These are phyloP conservation scores for Podosphaera fusca DNA, from an alignment of 2,329 filamentous ascomycete species.

Conservation along the genomic window DNA sequence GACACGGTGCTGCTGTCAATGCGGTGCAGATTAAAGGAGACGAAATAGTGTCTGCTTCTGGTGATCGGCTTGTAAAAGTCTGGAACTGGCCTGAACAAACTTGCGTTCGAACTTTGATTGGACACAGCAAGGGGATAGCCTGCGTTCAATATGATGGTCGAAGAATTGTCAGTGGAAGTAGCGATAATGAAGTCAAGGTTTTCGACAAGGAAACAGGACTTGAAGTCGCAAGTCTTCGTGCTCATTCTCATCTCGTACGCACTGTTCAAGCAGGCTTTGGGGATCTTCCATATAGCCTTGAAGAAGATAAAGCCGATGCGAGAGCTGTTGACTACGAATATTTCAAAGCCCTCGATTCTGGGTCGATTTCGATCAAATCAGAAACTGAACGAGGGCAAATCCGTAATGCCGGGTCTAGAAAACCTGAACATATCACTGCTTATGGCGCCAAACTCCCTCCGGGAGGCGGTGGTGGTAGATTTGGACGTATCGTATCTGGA, in stretches of 20 bases:
- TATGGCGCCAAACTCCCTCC: conserved; percentile 74
- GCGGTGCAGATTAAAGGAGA: conserved; percentile 74
- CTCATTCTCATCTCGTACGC: conserved; percentile 66
- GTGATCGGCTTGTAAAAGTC: conserved; percentile 78
- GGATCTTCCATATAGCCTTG: conserved; percentile 57
- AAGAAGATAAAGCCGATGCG: conserved; percentile 52
- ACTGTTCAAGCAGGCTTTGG: conserved; percentile 91
- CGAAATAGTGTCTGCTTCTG: conserved; percentile 83
- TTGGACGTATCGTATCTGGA: conserved; percentile 87
- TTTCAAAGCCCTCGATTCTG: conserved; percentile 33
- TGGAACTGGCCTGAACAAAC: conserved; percentile 73
- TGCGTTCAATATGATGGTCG: conserved; percentile 92
- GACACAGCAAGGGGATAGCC: conserved; percentile 86
- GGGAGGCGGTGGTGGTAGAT: conserved; percentile 69
- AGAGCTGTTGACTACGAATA: conserved; percentile 50
- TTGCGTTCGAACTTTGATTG: conserved; percentile 56
- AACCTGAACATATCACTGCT: conserved; percentile 53
- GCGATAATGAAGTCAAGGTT: conserved; percentile 86
- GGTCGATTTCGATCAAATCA: conserved; percentile 17
- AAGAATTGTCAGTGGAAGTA: conserved; percentile 85
- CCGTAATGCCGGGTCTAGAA: conserved; percentile 40
- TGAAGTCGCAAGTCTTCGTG: conserved; percentile 69
- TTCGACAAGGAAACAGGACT: conserved; percentile 72
- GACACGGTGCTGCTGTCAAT: conserved; percentile 82
- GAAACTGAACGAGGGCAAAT: conserved; percentile 17